Evolutionary conservation across 192 early-diverging fungal genomes (phyloP).

Genomic region (Chytriomyces hyalinus): DNA sequence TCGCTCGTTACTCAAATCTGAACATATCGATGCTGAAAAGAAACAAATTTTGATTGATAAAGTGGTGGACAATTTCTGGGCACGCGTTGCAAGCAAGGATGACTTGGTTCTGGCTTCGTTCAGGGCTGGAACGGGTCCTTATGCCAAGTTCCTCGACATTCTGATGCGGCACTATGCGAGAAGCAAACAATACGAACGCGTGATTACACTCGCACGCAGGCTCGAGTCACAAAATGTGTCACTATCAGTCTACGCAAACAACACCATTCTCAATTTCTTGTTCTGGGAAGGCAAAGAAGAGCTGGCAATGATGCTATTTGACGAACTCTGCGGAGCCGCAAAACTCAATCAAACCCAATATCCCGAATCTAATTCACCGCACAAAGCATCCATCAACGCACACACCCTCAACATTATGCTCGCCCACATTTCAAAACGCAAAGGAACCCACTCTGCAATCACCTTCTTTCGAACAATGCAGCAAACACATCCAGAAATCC

Average conservation of each 20-base stretch:
- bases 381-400: neutral
- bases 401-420: constrained; percentile 9
- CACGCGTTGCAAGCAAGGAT: neutral
- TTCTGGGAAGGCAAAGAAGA: neutral
- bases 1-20: neutral
- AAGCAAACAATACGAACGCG: too few species aligned
- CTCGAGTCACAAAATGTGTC: neutral
- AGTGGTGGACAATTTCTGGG: neutral
- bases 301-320: neutral
- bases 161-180: neutral
- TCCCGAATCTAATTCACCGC: neutral
- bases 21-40: neutral
- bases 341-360: neutral
- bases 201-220: neutral
- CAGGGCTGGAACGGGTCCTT: neutral
- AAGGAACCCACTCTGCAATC: neutral
- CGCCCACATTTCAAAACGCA: neutral
- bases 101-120: neutral
- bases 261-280: neutral
- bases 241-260: neutral
- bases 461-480: neutral
- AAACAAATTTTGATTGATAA: neutral
- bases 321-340: neutral
- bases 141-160: neutral
- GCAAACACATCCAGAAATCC: neutral